Evolutionary conservation across 768 basidiomycete genomes (phyloP).

Genomic region (Termitomyces sp.): DNA sequence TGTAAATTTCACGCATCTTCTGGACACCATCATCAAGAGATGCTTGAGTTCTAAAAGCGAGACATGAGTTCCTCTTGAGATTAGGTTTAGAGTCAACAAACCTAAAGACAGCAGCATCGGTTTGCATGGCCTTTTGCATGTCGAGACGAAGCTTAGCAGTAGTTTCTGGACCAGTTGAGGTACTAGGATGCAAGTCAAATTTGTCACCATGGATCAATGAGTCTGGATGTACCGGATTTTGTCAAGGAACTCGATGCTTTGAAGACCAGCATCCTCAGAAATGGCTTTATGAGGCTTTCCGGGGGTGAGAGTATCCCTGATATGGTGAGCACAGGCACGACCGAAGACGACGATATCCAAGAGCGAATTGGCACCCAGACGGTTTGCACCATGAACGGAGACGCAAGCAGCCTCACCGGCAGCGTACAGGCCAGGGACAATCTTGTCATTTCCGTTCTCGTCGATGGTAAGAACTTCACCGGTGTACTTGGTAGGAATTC

Average conservation of each 20-base stretch:
- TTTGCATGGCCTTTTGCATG: constrained; percentile 99
- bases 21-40: constrained; percentile 90
- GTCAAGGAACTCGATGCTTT: constrained; percentile 86
- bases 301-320: constrained; percentile 84
- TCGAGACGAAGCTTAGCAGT: constrained; percentile 90
- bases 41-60: constrained; percentile 64
- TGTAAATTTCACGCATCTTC: constrained; percentile 84
- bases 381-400: constrained; percentile 98
- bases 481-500: constrained; percentile 98
- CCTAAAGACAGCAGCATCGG: constrained; percentile 97
- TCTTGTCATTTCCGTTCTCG: constrained; percentile 84
- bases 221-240: constrained; percentile 56
- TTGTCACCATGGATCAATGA: not conserved
- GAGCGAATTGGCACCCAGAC: constrained; percentile 98
- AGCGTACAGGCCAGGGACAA: constrained; percentile 96
- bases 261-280: constrained; percentile 79
- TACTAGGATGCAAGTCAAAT: constrained; percentile 37
- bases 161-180: constrained; percentile 73
- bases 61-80: not conserved
- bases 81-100: constrained; percentile 17
- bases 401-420: constrained; percentile 99
- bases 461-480: constrained; percentile 93
- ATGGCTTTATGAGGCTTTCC: constrained; percentile 90
- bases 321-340: constrained; percentile 98
- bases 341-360: constrained; percentile 99